A percentile compares a stretch with the other conserved stretches of the same genome.
Evolutionary conservation across 2,329 filamentous ascomycete species (phyloP).

Genomic region (Fusarium zealandicum): DNA sequence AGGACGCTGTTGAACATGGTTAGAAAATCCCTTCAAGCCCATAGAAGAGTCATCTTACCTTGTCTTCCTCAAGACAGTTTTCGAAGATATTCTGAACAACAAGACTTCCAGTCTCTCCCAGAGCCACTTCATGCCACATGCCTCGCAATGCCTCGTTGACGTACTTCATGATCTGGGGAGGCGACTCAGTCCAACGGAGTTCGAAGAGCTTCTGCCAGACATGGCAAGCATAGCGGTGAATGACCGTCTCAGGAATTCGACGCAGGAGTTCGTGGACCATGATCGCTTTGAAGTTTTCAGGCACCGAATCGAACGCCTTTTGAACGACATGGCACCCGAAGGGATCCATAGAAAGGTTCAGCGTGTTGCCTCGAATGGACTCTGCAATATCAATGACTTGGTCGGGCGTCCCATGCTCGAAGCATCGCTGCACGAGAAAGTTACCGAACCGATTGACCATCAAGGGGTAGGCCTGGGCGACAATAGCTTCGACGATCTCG

Average conservation of each 20-base stretch:
- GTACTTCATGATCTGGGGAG: constrained; percentile 97
- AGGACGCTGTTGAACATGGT: constrained; percentile 70
- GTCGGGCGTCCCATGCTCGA: constrained; percentile 94
- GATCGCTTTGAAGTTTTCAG: constrained; percentile 95
- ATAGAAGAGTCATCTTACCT: constrained; percentile 64
- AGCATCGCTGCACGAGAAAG: constrained; percentile 97
- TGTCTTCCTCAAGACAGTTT: constrained; percentile 98
- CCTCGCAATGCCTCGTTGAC: constrained; percentile 94
- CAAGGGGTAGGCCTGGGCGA: constrained; percentile 89
- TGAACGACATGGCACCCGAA: constrained; percentile 99
- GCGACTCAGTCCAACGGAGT: constrained; percentile 91
- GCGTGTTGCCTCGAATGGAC: constrained; percentile 90
- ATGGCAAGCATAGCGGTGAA: constrained; percentile 98
- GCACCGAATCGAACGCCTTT: constrained; percentile 97
- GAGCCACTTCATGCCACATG: constrained; percentile 98
- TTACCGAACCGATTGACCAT: constrained; percentile 99
- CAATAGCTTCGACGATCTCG: constrained; percentile 95
- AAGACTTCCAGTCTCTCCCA: constrained; percentile 95
- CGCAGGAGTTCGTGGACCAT: constrained; percentile 99
- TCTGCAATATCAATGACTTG: constrained; percentile 95
- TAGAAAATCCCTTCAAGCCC: constrained; percentile 14
- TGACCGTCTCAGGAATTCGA: constrained; percentile 95
- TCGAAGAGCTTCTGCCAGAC: constrained; percentile 99
- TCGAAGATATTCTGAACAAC: constrained; percentile 99
- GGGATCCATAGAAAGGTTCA: constrained; percentile 96